Evolutionary conservation across 257 asterid species (phyloP).

Genomic region (Fraxinus pennsylvanica): DNA sequence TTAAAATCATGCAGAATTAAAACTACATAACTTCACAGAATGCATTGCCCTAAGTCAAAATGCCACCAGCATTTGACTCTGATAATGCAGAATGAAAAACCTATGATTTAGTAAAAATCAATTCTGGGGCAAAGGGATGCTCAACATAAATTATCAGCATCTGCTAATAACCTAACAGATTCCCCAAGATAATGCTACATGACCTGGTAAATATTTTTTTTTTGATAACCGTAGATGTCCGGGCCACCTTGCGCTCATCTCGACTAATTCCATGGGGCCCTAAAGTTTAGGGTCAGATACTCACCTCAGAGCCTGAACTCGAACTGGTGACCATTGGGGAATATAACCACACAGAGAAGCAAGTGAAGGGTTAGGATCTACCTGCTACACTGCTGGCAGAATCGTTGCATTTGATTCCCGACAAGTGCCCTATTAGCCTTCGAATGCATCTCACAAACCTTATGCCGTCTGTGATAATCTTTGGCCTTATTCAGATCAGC

Average conservation of each 20-base stretch:
- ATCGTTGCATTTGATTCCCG: conserved; percentile 74
- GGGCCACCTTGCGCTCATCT: too few relatives aligned
- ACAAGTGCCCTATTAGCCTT: conserved; percentile 67
- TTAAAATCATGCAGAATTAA: too few relatives aligned
- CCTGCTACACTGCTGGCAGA: conserved; percentile 94
- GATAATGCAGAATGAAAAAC: background rate
- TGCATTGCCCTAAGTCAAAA: background rate
- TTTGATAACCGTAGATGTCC: too few relatives aligned
- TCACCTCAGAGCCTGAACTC: too few relatives aligned
- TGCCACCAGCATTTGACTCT: background rate
- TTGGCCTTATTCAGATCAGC: conserved; percentile 71
- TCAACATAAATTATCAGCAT: background rate
- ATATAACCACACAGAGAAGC: background rate
- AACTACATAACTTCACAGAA: background rate
- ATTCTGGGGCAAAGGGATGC: background rate
- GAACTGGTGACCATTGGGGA: too few relatives aligned
- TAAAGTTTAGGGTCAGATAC: too few relatives aligned
- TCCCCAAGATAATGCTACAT: background rate
- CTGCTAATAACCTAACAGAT: background rate
- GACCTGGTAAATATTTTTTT: background rate
- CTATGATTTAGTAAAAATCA: background rate
- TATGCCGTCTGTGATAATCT: conserved; percentile 77
- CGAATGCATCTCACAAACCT: conserved; percentile 80
- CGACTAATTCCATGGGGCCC: too few relatives aligned
- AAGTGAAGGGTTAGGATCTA: conserved; percentile 17